These are phyloP conservation scores for Physcia stellaris DNA, from an alignment of 495 filamentous ascomycete species.

Conservation along the genomic window DNA sequence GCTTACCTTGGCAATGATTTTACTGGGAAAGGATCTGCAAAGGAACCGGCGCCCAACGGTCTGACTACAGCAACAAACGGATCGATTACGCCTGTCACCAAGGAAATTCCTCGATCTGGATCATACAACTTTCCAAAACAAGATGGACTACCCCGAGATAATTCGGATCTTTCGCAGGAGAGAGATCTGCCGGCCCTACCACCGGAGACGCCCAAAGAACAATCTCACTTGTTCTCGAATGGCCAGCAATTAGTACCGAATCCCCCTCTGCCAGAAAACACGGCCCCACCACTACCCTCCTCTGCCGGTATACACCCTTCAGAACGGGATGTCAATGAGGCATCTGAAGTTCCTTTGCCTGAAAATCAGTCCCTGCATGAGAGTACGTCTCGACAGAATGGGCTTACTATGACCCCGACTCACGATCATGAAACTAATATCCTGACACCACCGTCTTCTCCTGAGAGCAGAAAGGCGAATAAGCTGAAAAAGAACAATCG, in stretches of 20 bases:
- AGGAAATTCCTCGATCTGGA: slow-evolving; percentile 13
- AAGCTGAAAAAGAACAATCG: slow-evolving; percentile 34
- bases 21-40: slow-evolving; percentile 46
- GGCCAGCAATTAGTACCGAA: too few species aligned
- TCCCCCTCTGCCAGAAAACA: slow-evolving; percentile 10
- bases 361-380: too few species aligned
- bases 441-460: slow-evolving; percentile 1
- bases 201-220: slow-evolving; percentile 12
- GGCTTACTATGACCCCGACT: slow-evolving; percentile 7
- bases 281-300: slow-evolving; percentile 9
- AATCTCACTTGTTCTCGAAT: too few species aligned
- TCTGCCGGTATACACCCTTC: slow-evolving; percentile 17
- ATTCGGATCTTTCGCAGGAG: slow-evolving; percentile 5
- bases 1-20: slow-evolving; percentile 63
- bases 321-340: slow-evolving; percentile 18
- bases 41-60: slow-evolving; percentile 15
- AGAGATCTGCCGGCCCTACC: slow-evolving; percentile 16
- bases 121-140: slow-evolving; percentile 14
- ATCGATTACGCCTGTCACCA: slow-evolving; percentile 11
- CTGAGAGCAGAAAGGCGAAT: slow-evolving; percentile 10
- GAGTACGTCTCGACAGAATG: too few species aligned
- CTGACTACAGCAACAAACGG: slow-evolving; percentile 6
- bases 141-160: slow-evolving; percentile 4
- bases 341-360: slow-evolving; percentile 20
- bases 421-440: neutral